Evolutionary conservation across 768 basidiomycete species (phyloP), one percentile per base, ranked within the genome.

Genomic region (Holtermanniella nyarrowii): DNA sequence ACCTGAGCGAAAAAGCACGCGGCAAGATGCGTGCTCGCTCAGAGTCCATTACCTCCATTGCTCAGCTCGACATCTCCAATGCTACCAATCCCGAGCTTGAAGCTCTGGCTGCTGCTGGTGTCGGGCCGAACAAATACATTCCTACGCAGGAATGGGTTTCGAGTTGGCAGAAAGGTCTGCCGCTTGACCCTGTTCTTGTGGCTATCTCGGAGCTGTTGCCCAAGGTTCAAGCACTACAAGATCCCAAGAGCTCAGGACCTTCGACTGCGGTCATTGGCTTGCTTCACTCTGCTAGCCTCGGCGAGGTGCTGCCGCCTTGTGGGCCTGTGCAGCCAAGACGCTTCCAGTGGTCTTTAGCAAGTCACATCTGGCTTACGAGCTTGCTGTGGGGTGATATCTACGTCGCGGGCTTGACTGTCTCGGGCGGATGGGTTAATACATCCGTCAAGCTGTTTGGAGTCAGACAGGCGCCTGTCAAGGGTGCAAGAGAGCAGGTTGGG

Each of bases 111-210:
- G 76, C 79, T 25, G 75, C 76, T 16, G 82, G 81, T 12, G 79
- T 91, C 16, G 89, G 89, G 24, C 78, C 85, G 58, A 91, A 88
- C 68, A 88, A 89, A 2, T 99, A 96, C 71, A 77, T 91, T 5
- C 90, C 95, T 11, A 95, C 89, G 2, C 88, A 95, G 68, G 88
- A 89, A 80, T 99, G 95, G 93, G 89, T 88, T 20, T 90, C 90
- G 1, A 70, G 69, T 42, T 97, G 93, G 93, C 87, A 93, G 61
- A 88, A 91, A 77, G 91, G 91, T 11, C 77, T 97, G 25, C 91
- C 93, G 7, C 77, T 97, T 39, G 90, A 95, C 66, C 76, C 82
- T 1, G 82, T 95, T 39, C 82, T 93, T 76, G 72, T 95, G 18
- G 75, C 87, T n/a, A 83, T 89, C 24, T 85, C 88, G 2, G 89